Base-by-base conservation (phyloP, 2,329 filamentous ascomycete species). In the Myriosclerotinia curreyana region DNA sequence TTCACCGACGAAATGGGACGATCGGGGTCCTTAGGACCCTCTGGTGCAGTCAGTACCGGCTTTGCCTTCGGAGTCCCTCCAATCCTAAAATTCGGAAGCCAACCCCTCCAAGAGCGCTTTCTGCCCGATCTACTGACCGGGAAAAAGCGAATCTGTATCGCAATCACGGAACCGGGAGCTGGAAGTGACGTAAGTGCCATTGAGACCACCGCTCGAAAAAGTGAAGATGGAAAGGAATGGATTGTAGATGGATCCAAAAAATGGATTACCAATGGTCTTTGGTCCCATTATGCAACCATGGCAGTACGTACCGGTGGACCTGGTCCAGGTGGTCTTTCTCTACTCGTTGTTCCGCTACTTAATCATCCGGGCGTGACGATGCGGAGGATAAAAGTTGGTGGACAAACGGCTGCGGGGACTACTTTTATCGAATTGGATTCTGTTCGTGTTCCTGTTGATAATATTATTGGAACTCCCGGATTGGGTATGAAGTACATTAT, bases 371-470 rank as follows among this genome's bases (percentile, higher is more conserved):
- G 89, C 11, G 88, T 92, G 20, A 82, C 74, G 1, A 89, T 90
- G 83, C 81, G 88, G 1, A 80, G 86, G 5, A 77, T 92, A 62
- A 87, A 87, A 69, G 86, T 91, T 2, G 78, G 81, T 1, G 89
- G 89, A 0, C 84, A 88, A 67, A 79, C 84, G 51, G 80, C 81
- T 0, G 84, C 84, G 0, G 89, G 89, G 2, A 92, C 89, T 1
- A 90, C 89, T 0, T 92, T 85, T 74, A 91, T 92, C 69, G 87
- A 90, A 72, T 80, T 92, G 1, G 88, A 91, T 70, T 87, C 92
- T 61, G 89, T 92, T 25, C 81, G 84, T 64, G 89, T 92, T 0
- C 88, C 88, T 0, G 81, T 85, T 0, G 82, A 83, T 71, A 91
- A 92, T 72, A 76, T 92, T 9, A 84, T 92, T 64, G 89, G 89